These are phyloP conservation scores for Myriangium duriaei DNA, from an alignment of 2,329 filamentous ascomycete species.

Conservation along the genomic window DNA sequence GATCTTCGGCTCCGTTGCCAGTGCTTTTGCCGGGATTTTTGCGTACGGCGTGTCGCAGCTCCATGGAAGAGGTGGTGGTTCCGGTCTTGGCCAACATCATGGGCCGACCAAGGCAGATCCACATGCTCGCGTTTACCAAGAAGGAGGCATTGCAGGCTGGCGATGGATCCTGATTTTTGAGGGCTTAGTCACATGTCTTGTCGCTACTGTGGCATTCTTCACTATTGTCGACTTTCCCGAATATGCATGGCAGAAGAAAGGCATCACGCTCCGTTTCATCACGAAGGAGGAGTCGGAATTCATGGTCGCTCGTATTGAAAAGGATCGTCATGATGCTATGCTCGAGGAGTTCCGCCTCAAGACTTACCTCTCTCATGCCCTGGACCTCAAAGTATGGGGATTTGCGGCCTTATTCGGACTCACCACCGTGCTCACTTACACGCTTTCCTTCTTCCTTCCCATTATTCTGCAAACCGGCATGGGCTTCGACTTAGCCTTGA, in stretches of 20 bases:
- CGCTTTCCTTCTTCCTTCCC: slow-evolving; percentile 25
- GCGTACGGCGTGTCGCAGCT: slow-evolving; percentile 25
- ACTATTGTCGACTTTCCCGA: slow-evolving; percentile 33
- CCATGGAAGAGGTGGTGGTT: slow-evolving; percentile 14
- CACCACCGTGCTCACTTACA: slow-evolving; percentile 44
- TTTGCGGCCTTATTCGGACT: slow-evolving; percentile 45
- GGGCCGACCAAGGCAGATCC: slow-evolving; percentile 20
- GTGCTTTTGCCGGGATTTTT: slow-evolving; percentile 36
- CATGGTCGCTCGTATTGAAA: slow-evolving; percentile 39
- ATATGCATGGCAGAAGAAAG: slow-evolving; percentile 2
- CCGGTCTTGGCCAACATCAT: slow-evolving; percentile 21
- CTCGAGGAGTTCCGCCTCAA: slow-evolving; percentile 33
- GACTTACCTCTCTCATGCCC: slow-evolving; percentile 35
- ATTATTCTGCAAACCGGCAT: slow-evolving; percentile 25
- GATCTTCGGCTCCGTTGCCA: slow-evolving; percentile 35
- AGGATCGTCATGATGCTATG: slow-evolving; percentile 37
- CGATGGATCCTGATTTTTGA: slow-evolving; percentile 29
- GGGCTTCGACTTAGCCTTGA: slow-evolving; percentile 20
- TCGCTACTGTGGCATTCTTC: slow-evolving; percentile 30
- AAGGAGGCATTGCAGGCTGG: slow-evolving; percentile 27
- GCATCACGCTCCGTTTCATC: slow-evolving; percentile 27
- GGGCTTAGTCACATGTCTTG: slow-evolving; percentile 27
- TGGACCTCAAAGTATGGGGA: slow-evolving; percentile 43
- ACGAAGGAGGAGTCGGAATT: slow-evolving; percentile 35
- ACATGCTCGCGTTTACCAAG: slow-evolving; percentile 5